Conservation (phyloP, 1,284 basidiomycete genomes). For the Fomitopsis betulina region DNA sequence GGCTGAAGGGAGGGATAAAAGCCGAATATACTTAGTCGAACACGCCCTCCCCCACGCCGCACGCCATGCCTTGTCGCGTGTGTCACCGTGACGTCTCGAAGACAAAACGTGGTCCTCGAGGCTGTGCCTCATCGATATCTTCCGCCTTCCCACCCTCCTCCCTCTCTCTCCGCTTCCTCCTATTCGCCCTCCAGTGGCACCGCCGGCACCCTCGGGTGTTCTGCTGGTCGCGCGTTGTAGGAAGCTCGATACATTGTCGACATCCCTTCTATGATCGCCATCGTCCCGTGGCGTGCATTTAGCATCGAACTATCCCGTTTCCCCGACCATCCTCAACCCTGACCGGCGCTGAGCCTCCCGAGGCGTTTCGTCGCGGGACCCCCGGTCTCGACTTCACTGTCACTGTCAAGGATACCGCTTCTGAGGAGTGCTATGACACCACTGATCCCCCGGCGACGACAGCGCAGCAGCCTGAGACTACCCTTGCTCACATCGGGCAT, state of each 20-base stretch:
- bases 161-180: neutral
- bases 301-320: neutral
- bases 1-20: neutral
- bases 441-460: neutral
- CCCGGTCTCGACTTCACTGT: neutral
- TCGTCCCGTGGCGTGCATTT: neutral
- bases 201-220: too few species aligned
- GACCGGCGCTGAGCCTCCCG: neutral
- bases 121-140: conserved; percentile 9
- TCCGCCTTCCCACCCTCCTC: neutral
- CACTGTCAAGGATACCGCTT: neutral
- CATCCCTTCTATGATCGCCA: neutral
- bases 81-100: conserved; percentile 9
- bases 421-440: neutral
- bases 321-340: neutral
- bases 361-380: neutral
- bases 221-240: neutral
- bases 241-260: neutral
- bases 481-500: neutral
- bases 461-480: neutral
- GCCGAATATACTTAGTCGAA: conserved; percentile 1
- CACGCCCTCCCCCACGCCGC: conserved; percentile 4
- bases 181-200: too few species aligned
- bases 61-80: neutral
- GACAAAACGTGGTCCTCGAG: conserved; percentile 9